phyloP scores from a whole-genome alignment of 2,329 filamentous ascomycete species.

The Fusarium brachygibbosum region DNA sequence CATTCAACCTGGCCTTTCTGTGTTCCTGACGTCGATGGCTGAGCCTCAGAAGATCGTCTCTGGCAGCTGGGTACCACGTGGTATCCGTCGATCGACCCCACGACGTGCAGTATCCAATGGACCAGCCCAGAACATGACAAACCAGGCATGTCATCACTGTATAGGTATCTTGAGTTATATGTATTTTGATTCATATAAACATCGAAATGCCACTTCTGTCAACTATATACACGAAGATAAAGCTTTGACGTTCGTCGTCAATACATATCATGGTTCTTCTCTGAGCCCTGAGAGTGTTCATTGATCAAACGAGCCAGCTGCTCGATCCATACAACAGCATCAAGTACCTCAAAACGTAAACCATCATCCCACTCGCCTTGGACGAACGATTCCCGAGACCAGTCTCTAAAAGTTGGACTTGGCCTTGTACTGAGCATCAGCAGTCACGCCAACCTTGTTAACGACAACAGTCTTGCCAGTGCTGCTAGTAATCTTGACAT shows the following conservation, averaged over 20 bases:
- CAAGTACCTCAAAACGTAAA: not conserved
- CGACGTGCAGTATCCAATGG: not conserved
- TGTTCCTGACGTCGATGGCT: too few species aligned
- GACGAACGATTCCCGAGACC: not conserved
- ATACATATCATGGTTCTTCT: not conserved
- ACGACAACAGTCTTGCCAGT: constrained; percentile 66
- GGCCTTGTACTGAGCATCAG: constrained; percentile 50
- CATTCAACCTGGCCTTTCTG: too few species aligned
- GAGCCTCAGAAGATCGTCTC: not conserved
- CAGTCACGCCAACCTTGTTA: constrained; percentile 61
- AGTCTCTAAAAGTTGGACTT: constrained; percentile 51
- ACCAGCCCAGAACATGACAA: not conserved
- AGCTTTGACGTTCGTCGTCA: constrained; percentile 6
- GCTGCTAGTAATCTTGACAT: constrained; percentile 67
- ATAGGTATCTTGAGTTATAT: not conserved
- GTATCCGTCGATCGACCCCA: not conserved
- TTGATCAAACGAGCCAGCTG: constrained; percentile 31
- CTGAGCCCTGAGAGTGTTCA: not conserved
- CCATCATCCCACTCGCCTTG: not conserved
- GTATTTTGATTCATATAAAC: not conserved
- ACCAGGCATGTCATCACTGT: not conserved
- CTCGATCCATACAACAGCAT: not conserved
- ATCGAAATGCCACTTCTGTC: not conserved
- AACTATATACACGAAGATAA: constrained; percentile 39
- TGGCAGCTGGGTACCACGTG: not conserved